Conservation (phyloP, 306 rosid species). For the Cicer pinnatifidum region DNA sequence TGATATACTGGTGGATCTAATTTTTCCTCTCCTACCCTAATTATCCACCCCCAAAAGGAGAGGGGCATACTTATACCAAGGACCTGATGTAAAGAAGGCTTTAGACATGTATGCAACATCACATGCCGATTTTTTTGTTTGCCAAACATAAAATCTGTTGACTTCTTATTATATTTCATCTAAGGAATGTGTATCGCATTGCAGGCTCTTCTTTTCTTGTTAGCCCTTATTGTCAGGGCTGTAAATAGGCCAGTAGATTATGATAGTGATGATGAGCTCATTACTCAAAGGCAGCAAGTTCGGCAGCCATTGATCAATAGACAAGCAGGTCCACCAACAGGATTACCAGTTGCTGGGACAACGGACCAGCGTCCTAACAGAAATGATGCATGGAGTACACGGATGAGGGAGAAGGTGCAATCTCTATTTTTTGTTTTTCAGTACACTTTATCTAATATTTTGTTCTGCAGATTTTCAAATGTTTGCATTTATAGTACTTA, state of each 20-base stretch:
- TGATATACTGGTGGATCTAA: background rate
- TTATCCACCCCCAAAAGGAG: constrained; percentile 13
- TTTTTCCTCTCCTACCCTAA: constrained; percentile 15
- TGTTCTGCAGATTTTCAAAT: constrained; percentile 18
- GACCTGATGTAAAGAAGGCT: constrained; percentile 26
- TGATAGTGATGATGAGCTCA: constrained; percentile 92
- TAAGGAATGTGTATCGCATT: constrained; percentile 44
- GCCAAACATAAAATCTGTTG: constrained; percentile 1
- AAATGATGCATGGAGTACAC: constrained; percentile 97
- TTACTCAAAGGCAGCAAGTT: constrained; percentile 71
- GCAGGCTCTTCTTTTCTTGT: constrained; percentile 85
- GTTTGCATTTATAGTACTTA: background rate
- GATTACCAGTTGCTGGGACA: constrained; percentile 75
- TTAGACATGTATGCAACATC: constrained; percentile 8
- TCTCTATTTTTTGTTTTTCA: background rate
- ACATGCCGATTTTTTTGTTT: background rate
- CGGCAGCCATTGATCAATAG: constrained; percentile 88
- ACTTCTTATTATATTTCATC: constrained; percentile 27
- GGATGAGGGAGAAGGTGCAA: constrained; percentile 97
- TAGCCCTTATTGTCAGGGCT: constrained; percentile 81
- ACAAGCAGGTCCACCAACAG: constrained; percentile 69
- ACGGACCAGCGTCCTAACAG: constrained; percentile 81
- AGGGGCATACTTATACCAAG: background rate
- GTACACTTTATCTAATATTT: constrained; percentile 13
- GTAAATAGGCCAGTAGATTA: constrained; percentile 76